Conservation (phyloP, 2,329 filamentous ascomycete species). For the Rutstroemia sp. region DNA sequence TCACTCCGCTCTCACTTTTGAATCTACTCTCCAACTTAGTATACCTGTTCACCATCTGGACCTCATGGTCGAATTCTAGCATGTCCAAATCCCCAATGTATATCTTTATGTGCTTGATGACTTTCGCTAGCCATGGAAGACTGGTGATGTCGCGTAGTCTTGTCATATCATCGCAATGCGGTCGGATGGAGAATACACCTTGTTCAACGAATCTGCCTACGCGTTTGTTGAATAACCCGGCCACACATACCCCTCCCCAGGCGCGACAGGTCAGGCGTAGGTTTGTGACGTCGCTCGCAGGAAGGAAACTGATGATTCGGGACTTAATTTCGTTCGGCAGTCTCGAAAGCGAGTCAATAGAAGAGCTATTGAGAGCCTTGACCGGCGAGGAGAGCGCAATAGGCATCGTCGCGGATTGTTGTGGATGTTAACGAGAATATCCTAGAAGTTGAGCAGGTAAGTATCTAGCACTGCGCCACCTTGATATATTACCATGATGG, state of each 20-base stretch:
- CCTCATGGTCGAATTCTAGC: conserved; percentile 7
- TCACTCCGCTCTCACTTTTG: not conserved
- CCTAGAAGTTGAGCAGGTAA: too few species aligned
- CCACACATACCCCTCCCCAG: not conserved
- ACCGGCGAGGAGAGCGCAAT: too few species aligned
- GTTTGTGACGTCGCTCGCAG: conserved; percentile 1
- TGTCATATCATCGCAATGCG: conserved; percentile 5
- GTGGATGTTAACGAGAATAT: too few species aligned
- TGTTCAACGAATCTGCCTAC: not conserved
- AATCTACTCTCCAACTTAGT: not conserved
- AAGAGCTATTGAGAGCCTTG: too few species aligned
- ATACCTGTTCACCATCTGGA: conserved; percentile 1
- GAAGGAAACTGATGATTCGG: not conserved
- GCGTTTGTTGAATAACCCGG: not conserved
- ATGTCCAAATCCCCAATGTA: conserved; percentile 7
- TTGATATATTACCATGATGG: too few species aligned
- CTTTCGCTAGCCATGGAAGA: conserved; percentile 4
- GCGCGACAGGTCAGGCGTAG: not conserved
- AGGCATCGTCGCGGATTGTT: not conserved
- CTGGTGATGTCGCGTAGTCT: not conserved
- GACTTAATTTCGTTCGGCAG: conserved; percentile 3
- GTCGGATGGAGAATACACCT: conserved; percentile 1
- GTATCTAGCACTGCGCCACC: too few species aligned
- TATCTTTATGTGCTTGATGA: conserved; percentile 4
- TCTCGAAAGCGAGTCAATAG: not conserved